Evolutionary conservation across 805 yeast genomes (phyloP).

Genomic region (Blastobotrys parvus): DNA sequence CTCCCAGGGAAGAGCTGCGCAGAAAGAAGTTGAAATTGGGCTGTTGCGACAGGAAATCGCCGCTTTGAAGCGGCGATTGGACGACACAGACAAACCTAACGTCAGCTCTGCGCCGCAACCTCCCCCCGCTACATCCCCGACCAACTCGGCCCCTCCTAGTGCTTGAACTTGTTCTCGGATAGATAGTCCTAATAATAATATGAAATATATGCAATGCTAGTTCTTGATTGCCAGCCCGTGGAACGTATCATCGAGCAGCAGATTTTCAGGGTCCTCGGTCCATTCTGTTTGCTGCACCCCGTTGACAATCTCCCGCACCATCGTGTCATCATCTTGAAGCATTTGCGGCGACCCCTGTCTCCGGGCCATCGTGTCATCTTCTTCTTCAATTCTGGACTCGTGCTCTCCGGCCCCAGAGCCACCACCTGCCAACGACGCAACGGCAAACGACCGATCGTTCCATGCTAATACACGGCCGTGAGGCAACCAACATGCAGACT

Average conservation of each 20-base stretch:
- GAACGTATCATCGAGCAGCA: conserved; percentile 17
- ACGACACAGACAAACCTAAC: too few relatives aligned
- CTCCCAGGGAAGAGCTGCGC: conserved; percentile 69
- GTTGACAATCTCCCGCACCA: conserved; percentile 13
- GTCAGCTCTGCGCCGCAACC: too few relatives aligned
- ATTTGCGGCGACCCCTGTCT: conserved; percentile 14
- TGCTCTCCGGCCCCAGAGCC: conserved; percentile 1
- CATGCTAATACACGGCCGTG: neutral
- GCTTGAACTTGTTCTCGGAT: too few relatives aligned
- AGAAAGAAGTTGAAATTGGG: conserved; percentile 59
- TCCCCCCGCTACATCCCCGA: too few relatives aligned
- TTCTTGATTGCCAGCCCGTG: conserved; percentile 1
- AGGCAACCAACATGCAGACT: neutral
- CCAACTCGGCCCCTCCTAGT: too few relatives aligned
- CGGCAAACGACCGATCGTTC: conserved; percentile 1
- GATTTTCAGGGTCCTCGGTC: conserved; percentile 8
- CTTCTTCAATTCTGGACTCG: neutral
- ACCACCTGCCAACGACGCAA: conserved; percentile 2
- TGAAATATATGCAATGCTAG: too few relatives aligned
- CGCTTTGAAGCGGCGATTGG: conserved; percentile 37
- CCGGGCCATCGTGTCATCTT: neutral
- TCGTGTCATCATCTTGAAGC: conserved; percentile 16
- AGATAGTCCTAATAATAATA: too few relatives aligned
- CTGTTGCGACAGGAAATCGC: conserved; percentile 44
- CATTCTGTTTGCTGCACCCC: conserved; percentile 18